Conservation (phyloP, 768 basidiomycete species). For the Rickenella mellea region DNA sequence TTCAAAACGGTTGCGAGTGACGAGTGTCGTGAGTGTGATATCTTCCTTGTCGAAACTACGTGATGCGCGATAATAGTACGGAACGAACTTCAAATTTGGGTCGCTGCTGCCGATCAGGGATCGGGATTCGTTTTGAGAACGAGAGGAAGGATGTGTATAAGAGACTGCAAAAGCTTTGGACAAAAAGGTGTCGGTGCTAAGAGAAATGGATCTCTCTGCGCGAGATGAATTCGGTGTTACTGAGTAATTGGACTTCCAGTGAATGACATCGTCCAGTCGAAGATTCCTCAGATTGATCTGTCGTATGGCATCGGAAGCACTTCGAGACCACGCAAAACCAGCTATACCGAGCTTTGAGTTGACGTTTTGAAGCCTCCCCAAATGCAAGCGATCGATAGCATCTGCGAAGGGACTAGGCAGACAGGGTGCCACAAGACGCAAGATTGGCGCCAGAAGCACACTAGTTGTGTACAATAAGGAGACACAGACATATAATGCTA, state of each 20-base stretch:
- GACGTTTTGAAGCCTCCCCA: not conserved
- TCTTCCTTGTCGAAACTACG: constrained; percentile 49
- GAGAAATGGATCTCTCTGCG: not conserved
- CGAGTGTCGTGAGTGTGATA: constrained; percentile 78
- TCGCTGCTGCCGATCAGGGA: no score
- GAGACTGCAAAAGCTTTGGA: constrained; percentile 63
- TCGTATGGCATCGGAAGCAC: not conserved
- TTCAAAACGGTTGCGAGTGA: constrained; percentile 70
- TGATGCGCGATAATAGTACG: constrained; percentile 71
- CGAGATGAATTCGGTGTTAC: not conserved
- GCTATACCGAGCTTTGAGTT: not conserved
- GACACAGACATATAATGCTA: not conserved
- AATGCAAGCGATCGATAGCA: not conserved
- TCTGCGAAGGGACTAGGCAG: not conserved
- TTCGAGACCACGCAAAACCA: not conserved
- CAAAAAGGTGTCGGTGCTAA: constrained; percentile 28
- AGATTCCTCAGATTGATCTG: not conserved
- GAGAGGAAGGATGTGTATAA: not conserved
- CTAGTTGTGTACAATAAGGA: not conserved
- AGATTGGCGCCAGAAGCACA: not conserved
- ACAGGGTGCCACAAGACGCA: no score
- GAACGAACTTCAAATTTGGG: constrained; percentile 60
- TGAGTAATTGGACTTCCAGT: not conserved
- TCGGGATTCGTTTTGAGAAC: not conserved
- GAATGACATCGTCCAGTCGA: not conserved